Evolutionary conservation across 2,329 filamentous ascomycete genomes (phyloP).

Genomic region (Calonectria honghensis): DNA sequence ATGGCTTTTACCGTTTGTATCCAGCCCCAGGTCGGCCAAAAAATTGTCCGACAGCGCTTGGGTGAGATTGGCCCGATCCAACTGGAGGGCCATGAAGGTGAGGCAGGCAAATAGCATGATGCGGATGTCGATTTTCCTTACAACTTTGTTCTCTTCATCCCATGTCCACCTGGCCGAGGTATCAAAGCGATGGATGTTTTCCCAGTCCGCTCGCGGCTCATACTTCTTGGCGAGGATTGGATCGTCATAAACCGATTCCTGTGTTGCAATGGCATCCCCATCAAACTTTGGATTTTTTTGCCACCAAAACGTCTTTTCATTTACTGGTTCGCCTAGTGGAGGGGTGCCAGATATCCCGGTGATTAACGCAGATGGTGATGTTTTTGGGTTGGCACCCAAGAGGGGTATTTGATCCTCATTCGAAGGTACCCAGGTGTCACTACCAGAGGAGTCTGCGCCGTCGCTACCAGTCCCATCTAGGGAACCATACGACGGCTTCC

Average conservation of each 20-base stretch:
- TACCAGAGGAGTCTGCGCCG: constrained; percentile 4
- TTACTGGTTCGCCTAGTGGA: constrained; percentile 31
- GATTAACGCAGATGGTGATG: constrained; percentile 16
- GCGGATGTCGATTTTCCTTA: constrained; percentile 63
- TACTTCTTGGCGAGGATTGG: constrained; percentile 38
- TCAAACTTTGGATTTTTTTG: constrained; percentile 21
- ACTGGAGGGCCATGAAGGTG: constrained; percentile 65
- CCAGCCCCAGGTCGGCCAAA: constrained; percentile 64
- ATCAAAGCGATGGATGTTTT: constrained; percentile 69
- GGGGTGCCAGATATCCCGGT: background rate
- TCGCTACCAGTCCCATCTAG: background rate
- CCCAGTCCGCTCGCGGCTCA: constrained; percentile 46
- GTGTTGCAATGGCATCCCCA: constrained; percentile 34
- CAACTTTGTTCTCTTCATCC: constrained; percentile 61
- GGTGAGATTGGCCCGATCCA: constrained; percentile 68
- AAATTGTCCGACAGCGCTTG: constrained; percentile 71
- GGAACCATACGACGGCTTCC: background rate
- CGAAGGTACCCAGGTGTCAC: constrained; percentile 1
- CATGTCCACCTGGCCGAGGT: constrained; percentile 65
- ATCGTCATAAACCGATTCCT: constrained; percentile 43
- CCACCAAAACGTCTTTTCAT: constrained; percentile 37
- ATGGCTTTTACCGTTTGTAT: constrained; percentile 60
- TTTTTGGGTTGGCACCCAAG: constrained; percentile 21
- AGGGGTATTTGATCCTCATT: constrained; percentile 37
- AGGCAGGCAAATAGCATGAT: constrained; percentile 69